Percentiles rank a stretch among this genome's conserved stretches.
Conservation (phyloP, 202 grass and related monocot species). For the Saccharum hybrid region DNA sequence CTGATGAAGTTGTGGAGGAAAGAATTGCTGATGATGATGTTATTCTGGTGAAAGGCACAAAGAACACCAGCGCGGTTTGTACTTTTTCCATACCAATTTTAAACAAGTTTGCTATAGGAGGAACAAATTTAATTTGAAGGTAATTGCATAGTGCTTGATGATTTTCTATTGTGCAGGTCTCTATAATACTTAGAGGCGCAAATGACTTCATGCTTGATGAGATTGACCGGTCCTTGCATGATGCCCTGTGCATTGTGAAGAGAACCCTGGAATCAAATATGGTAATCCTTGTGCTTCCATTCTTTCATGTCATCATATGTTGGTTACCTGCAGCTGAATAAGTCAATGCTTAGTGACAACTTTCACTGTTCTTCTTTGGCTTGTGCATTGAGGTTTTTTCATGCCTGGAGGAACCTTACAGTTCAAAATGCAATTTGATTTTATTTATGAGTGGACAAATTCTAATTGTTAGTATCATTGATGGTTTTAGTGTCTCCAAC, state of each 20-base stretch:
- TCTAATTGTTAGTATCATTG: background rate
- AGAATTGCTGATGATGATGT: slow-evolving; percentile 94
- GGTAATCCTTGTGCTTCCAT: slow-evolving; percentile 48
- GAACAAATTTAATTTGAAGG: background rate
- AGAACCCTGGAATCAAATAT: slow-evolving; percentile 88
- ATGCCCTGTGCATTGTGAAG: slow-evolving; percentile 91
- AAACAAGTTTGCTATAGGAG: background rate
- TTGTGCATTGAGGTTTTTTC: background rate
- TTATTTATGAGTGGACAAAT: background rate
- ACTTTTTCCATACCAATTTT: slow-evolving; percentile 18
- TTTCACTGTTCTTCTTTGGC: background rate
- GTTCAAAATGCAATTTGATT: slow-evolving; percentile 19
- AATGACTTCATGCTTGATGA: slow-evolving; percentile 98
- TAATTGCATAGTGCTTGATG: background rate
- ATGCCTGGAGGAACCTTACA: background rate
- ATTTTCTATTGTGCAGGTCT: slow-evolving; percentile 63
- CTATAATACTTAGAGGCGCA: slow-evolving; percentile 89
- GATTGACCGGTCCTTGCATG: slow-evolving; percentile 85
- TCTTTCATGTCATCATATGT: background rate
- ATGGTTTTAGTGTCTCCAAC: background rate
- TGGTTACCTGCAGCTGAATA: background rate
- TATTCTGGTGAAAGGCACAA: slow-evolving; percentile 91
- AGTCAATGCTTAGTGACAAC: background rate
- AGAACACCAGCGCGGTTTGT: slow-evolving; percentile 84
- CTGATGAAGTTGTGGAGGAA: slow-evolving; percentile 90